These are phyloP conservation scores for Xylariaceae sp. DNA, from an alignment of 2,329 filamentous ascomycete species.

Conservation along the genomic window DNA sequence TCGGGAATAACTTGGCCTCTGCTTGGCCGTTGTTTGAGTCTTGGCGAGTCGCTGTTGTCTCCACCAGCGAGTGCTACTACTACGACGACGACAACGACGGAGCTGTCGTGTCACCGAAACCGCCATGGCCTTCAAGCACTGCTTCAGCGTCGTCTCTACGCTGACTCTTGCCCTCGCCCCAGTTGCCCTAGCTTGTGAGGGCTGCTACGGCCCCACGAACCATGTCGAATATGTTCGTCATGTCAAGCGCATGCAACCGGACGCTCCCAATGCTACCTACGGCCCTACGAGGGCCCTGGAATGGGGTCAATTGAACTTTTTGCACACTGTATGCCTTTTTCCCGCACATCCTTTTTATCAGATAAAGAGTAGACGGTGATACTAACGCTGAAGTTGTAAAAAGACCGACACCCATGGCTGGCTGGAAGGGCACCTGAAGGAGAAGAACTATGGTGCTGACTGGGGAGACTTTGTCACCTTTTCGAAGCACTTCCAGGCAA, in stretches of 20 bases:
- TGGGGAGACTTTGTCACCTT: conserved; percentile 72
- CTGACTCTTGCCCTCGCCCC: conserved; percentile 31
- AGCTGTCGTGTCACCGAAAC: too few relatives aligned
- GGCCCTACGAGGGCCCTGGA: conserved; percentile 55
- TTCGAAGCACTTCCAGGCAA: conserved; percentile 63
- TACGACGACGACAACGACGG: too few relatives aligned
- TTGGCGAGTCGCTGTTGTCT: conserved; percentile 8
- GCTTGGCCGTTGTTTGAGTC: background rate
- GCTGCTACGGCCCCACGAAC: conserved; percentile 51
- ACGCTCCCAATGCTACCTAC: conserved; percentile 50
- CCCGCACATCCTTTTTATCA: background rate
- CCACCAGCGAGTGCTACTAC: background rate
- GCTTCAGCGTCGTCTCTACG: conserved; percentile 11
- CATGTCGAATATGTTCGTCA: conserved; percentile 54
- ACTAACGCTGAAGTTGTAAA: background rate
- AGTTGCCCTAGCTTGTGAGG: conserved; percentile 46
- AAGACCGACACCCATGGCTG: conserved; percentile 66
- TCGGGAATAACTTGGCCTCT: background rate
- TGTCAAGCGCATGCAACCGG: conserved; percentile 57
- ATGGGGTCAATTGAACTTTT: conserved; percentile 69
- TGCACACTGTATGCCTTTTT: conserved; percentile 57
- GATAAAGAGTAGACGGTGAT: too few relatives aligned
- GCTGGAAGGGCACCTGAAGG: conserved; percentile 66
- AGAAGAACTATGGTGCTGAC: conserved; percentile 69
- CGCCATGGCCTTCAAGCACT: conserved; percentile 19